Evolutionary conservation across 1,139 yeast species (phyloP), one percentile per base, ranked within the genome.

Genomic region (Blastobotrys apis): DNA sequence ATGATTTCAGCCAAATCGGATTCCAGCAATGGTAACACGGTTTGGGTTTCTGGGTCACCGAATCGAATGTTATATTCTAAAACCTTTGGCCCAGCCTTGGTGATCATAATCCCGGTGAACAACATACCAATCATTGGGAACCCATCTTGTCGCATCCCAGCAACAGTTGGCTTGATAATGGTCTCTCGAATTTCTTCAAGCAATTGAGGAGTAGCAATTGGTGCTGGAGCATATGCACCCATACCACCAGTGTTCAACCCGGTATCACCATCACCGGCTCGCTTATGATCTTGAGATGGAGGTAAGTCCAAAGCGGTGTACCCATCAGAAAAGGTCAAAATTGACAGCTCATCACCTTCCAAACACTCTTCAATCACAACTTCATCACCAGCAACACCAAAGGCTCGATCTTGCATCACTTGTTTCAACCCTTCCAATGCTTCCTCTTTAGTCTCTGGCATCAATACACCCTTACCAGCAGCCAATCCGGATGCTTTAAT

Each of bases 171-270:
- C 68, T 84, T 81, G 56, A 94, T 77, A 58, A 94, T 77, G 25
- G 77, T 73, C 43, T 73, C 72, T 60, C 88, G 80, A 59, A 94
- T 88, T 64, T 80, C 73, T 48, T 74, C 69, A 57, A 88, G 69
- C 29, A 92, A 66, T 30, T 75, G 74, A 4, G 85, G 80, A 23
- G 92, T 81, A 19, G 85, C 92, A 50, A 90, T 76, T 44, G 98
- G 98, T 6, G 97, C 95, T 39, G 98, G 99, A 3, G 97, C 94
- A 62, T 94, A 94, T 15, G 98, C 95, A 52, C 99, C 99, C 99
- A 94, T 94, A 53, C 99, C 99, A 54, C 99, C 99, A 42, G 98
- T 94, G 71, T 94, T 94, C 53, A 90, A 75, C 30, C 99, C 99
- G 41, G 80, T 72, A 64, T 94, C 99, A 49, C 90, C 92, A 59